Base-by-base conservation (phyloP, 768 basidiomycete species). In the Dentipellis sp. region DNA sequence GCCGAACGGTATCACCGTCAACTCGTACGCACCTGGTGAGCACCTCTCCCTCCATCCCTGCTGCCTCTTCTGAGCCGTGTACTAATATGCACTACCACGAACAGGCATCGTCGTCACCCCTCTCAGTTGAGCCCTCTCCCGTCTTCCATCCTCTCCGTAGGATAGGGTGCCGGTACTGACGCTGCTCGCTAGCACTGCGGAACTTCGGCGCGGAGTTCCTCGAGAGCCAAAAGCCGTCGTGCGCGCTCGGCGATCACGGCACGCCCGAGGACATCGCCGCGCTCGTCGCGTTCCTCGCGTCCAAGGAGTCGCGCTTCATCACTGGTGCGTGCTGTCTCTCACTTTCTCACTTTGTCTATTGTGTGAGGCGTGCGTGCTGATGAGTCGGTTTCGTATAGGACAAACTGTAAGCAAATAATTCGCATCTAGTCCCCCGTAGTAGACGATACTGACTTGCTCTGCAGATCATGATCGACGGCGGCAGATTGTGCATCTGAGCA, bases 251-350 rank as follows among this genome's bases (percentile, higher is more conserved):
- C 42, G 42, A 45, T 14, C n/a, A 45, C 22, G 48, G 48, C 22
- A 50, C 48, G 19, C 57, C 68, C 0, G 46, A 58, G 7, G 64
- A 71, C 40, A 57, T 71, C 34, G 68, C 70, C 1, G 53, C 52
- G 9, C 34, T 71, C 4, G 70, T 71, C 1, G 66, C 69, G 8
- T 71, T 68, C 61, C 61, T 71, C 29, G 70, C 67, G 6, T 65
- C 67, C 10, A 62, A 64, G 42, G 62, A 68, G n/a, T 63, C 70
- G 3, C 39, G 53, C 10, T 68, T 65, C 45, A 65, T 70, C 9
- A 70, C 70, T 0, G 11, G 60, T 61, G 52, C 48, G 59, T n/a
- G 1, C 2, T 34, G 29, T 40, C 21, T 40, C 52, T 10, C 51
- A 11, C 21, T 29, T 34, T 50, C n/a, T 36, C 12, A 21, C 17